Percentiles rank a stretch among this genome's conserved stretches.
phyloP scores from a whole-genome alignment of 495 filamentous ascomycete species.

The Podospora tetraspora region DNA sequence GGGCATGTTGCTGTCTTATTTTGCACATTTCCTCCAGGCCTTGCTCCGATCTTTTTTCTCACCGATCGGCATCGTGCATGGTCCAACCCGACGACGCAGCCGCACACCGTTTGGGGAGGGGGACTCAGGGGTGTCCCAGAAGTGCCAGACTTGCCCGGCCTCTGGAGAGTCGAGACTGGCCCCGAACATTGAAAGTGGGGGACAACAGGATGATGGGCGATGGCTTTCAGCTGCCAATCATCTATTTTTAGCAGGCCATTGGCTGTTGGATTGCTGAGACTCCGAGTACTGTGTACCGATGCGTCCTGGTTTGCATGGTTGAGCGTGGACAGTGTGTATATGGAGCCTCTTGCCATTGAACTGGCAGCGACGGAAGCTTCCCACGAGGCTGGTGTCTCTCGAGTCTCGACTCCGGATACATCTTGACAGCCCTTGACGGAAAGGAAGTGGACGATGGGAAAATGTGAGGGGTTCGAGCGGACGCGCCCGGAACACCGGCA shows the following conservation, averaged over 20 bases:
- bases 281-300: background rate
- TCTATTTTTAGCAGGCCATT: background rate
- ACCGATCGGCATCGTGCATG: background rate
- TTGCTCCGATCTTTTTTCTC: background rate
- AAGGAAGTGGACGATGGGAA: background rate
- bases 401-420: too few relatives aligned
- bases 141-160: too few relatives aligned
- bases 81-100: background rate
- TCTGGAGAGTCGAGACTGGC: too few relatives aligned
- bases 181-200: background rate
- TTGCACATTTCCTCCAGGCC: background rate
- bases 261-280: background rate
- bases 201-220: background rate
- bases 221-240: background rate
- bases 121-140: too few relatives aligned
- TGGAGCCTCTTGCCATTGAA: too few relatives aligned
- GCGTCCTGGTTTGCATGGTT: background rate
- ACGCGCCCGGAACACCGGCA: background rate
- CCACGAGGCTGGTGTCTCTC: too few relatives aligned
- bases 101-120: background rate
- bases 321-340: background rate
- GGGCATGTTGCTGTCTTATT: background rate
- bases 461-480: background rate
- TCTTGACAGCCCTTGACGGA: background rate
- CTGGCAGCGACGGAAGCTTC: too few relatives aligned